These are phyloP conservation scores for Ogataea kodamae DNA, from an alignment of 805 yeast species.

Conservation along the genomic window DNA sequence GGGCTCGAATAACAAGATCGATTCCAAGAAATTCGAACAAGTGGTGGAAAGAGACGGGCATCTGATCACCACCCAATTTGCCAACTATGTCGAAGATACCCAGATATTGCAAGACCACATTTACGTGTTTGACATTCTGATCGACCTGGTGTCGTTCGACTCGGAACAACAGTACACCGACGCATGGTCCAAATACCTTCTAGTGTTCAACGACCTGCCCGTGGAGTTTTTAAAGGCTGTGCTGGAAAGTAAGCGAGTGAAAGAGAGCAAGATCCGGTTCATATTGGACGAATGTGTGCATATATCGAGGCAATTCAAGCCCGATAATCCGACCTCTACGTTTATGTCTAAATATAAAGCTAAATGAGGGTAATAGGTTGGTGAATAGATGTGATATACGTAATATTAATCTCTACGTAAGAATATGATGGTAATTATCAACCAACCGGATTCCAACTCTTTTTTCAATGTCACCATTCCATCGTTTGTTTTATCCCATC, in stretches of 20 bases:
- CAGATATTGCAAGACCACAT: slow-evolving; percentile 47
- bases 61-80: slow-evolving; percentile 50
- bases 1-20: slow-evolving; percentile 24
- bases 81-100: slow-evolving; percentile 30
- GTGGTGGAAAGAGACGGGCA: slow-evolving; percentile 61
- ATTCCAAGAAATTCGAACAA: slow-evolving; percentile 36
- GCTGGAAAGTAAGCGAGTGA: slow-evolving; percentile 44
- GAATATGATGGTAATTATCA: slow-evolving; percentile 33
- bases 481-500: slow-evolving; percentile 56
- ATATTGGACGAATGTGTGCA: slow-evolving; percentile 27
- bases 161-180: slow-evolving; percentile 44
- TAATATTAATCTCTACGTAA: slow-evolving; percentile 19
- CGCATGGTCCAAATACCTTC: slow-evolving; percentile 44
- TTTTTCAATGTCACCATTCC: slow-evolving; percentile 43
- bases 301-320: slow-evolving; percentile 14
- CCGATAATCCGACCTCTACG: slow-evolving; percentile 14
- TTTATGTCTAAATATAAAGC: slow-evolving; percentile 19
- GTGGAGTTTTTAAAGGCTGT: slow-evolving; percentile 64
- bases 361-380: slow-evolving; percentile 1
- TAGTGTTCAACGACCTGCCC: slow-evolving; percentile 74
- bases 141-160: slow-evolving; percentile 50
- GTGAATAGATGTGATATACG: no score
- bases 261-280: slow-evolving; percentile 24
- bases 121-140: slow-evolving; percentile 56
- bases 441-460: slow-evolving; percentile 15